These are phyloP conservation scores for Iodosphaeria phyllophila DNA, from an alignment of 2,329 filamentous ascomycete species.

Conservation along the genomic window DNA sequence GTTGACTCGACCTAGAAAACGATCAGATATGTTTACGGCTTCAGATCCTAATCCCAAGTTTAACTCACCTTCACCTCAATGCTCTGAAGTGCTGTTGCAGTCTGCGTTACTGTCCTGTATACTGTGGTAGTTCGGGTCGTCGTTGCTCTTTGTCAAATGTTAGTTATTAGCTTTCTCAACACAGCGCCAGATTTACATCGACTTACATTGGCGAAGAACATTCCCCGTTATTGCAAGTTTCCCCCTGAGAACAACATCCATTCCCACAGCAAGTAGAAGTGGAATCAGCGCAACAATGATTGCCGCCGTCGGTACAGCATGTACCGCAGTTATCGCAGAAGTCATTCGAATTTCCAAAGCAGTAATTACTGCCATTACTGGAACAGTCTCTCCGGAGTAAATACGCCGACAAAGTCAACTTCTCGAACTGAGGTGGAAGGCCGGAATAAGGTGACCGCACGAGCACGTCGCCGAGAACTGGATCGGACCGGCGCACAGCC, in stretches of 20 bases:
- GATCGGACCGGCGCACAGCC: background rate
- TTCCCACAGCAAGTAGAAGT: constrained; percentile 1
- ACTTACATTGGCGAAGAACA: constrained; percentile 1
- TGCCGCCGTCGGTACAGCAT: background rate
- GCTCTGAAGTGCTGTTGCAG: background rate
- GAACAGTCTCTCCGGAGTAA: background rate
- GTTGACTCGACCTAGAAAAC: background rate
- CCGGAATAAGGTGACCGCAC: background rate
- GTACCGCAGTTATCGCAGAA: constrained; percentile 1
- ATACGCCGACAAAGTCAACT: background rate
- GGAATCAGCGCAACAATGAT: background rate
- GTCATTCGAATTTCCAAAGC: constrained; percentile 1
- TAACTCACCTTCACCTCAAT: background rate
- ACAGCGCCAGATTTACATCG: background rate
- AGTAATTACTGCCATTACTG: constrained; percentile 1
- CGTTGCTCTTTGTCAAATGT: background rate
- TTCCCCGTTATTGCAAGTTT: background rate
- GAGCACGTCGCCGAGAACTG: background rate
- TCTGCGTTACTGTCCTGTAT: background rate
- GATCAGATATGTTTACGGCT: background rate
- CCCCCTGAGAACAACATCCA: background rate
- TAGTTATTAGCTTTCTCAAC: constrained; percentile 1
- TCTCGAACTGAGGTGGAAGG: background rate
- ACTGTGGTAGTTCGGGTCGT: background rate
- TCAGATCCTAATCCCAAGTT: background rate